Percentiles rank a stretch among this genome's conserved stretches.
Evolutionary conservation across 1,139 yeast genomes (phyloP).

Genomic region (Magnusiomyces ingens): DNA sequence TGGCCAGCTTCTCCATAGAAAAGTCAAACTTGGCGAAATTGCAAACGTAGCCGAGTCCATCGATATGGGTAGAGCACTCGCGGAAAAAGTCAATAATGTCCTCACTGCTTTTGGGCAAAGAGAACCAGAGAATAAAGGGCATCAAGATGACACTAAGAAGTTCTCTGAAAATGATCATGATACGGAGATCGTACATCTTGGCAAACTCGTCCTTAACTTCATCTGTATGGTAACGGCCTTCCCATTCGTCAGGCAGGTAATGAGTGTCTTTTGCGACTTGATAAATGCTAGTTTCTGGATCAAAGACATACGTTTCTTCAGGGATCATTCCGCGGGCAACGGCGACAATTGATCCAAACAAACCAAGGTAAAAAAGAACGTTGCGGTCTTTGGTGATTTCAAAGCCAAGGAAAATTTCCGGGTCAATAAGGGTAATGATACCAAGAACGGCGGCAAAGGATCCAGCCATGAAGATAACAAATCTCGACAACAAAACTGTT

Average conservation of each 20-base stretch:
- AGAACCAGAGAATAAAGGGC: constrained; percentile 83
- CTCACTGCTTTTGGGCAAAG: constrained; percentile 65
- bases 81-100: constrained; percentile 82
- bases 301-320: constrained; percentile 63
- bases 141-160: constrained; percentile 73
- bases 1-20: neutral
- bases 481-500: constrained; percentile 53
- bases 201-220: constrained; percentile 80
- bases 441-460: constrained; percentile 86
- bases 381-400: constrained; percentile 79
- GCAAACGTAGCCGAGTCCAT: constrained; percentile 92
- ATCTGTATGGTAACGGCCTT: constrained; percentile 73
- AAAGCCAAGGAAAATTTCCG: constrained; percentile 83
- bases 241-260: constrained; percentile 83
- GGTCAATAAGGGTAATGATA: constrained; percentile 77
- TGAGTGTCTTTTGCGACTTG: constrained; percentile 84
- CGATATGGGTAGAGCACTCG: constrained; percentile 83
- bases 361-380: constrained; percentile 76
- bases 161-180: constrained; percentile 69
- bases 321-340: constrained; percentile 57
- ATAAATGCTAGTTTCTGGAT: constrained; percentile 78
- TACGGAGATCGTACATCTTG: constrained; percentile 63
- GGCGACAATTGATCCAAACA: constrained; percentile 80
- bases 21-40: constrained; percentile 88
- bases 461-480: constrained; percentile 74